phyloP scores from a whole-genome alignment of 345 rosid genomes.

The Passiflora organensis region DNA sequence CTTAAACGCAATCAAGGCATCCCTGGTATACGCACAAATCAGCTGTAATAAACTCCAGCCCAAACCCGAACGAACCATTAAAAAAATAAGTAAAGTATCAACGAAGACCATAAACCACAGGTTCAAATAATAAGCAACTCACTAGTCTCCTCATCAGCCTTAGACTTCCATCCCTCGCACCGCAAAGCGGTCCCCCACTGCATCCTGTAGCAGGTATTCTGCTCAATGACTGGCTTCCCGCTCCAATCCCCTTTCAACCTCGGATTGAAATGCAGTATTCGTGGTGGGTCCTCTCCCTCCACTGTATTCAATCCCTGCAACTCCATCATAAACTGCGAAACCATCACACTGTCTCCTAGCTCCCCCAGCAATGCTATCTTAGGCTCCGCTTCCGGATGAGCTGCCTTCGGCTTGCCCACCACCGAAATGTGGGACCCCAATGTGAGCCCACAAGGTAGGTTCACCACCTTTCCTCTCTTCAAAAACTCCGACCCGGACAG shows the following conservation, averaged over 20 bases:
- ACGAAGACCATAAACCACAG: background rate
- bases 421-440: constrained; percentile 82
- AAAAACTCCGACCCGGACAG: constrained; percentile 55
- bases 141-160: constrained; percentile 83
- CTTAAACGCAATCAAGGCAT: too few relatives aligned
- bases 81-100: too few relatives aligned
- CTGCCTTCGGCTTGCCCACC: constrained; percentile 71
- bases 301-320: constrained; percentile 77
- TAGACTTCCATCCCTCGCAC: constrained; percentile 81
- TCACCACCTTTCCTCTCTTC: constrained; percentile 43
- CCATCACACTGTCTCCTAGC: constrained; percentile 42
- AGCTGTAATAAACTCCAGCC: too few relatives aligned
- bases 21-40: too few relatives aligned
- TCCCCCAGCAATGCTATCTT: constrained; percentile 45
- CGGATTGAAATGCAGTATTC: constrained; percentile 84
- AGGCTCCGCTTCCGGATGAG: constrained; percentile 54
- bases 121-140: constrained; percentile 2
- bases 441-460: constrained; percentile 80
- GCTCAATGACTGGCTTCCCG: constrained; percentile 75
- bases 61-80: too few relatives aligned
- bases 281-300: constrained; percentile 96
- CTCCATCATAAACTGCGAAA: constrained; percentile 85
- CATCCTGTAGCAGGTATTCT: constrained; percentile 90
- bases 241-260: constrained; percentile 95
- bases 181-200: constrained; percentile 87